phyloP scores from a whole-genome alignment of 2,329 filamentous ascomycete genomes.

The Fusarium bactridioides region DNA sequence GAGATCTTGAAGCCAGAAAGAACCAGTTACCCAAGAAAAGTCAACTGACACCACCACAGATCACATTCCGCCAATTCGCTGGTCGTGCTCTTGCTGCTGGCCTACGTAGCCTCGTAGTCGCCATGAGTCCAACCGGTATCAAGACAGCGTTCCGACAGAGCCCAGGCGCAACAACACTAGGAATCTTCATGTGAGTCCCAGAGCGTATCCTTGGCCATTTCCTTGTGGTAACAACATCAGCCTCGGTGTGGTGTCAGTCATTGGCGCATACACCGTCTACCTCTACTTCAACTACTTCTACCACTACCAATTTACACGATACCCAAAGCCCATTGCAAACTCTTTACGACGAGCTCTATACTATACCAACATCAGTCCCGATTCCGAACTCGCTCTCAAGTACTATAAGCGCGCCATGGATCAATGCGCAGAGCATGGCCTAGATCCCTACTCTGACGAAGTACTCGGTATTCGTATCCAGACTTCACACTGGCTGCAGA shows the following conservation, averaged over 20 bases:
- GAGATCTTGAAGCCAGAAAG: slow-evolving; percentile 27
- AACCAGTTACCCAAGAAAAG: slow-evolving; percentile 37
- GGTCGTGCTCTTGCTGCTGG: slow-evolving; percentile 45
- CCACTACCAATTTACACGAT: slow-evolving; percentile 62
- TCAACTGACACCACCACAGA: slow-evolving; percentile 33
- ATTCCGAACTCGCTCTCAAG: slow-evolving; percentile 79
- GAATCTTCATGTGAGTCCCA: slow-evolving; percentile 44
- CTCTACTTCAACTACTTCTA: slow-evolving; percentile 65
- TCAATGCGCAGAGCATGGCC: slow-evolving; percentile 73
- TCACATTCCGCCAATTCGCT: slow-evolving; percentile 46
- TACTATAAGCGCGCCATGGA: slow-evolving; percentile 84
- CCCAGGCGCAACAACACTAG: slow-evolving; percentile 43
- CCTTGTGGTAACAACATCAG: slow-evolving; percentile 30
- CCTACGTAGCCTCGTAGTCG: slow-evolving; percentile 46
- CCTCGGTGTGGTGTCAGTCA: slow-evolving; percentile 41
- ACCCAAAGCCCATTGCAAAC: slow-evolving; percentile 76
- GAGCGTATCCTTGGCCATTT: background rate
- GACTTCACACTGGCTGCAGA: slow-evolving; percentile 81
- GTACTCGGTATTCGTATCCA: slow-evolving; percentile 89
- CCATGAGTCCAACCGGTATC: slow-evolving; percentile 48
- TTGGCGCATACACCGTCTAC: slow-evolving; percentile 45
- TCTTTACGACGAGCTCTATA: slow-evolving; percentile 86
- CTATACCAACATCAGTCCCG: slow-evolving; percentile 79
- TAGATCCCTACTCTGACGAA: slow-evolving; percentile 92
- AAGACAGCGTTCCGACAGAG: slow-evolving; percentile 46